Evolutionary conservation across 2,329 filamentous ascomycete genomes (phyloP).

Genomic region (Pseudopyricularia cyperi): DNA sequence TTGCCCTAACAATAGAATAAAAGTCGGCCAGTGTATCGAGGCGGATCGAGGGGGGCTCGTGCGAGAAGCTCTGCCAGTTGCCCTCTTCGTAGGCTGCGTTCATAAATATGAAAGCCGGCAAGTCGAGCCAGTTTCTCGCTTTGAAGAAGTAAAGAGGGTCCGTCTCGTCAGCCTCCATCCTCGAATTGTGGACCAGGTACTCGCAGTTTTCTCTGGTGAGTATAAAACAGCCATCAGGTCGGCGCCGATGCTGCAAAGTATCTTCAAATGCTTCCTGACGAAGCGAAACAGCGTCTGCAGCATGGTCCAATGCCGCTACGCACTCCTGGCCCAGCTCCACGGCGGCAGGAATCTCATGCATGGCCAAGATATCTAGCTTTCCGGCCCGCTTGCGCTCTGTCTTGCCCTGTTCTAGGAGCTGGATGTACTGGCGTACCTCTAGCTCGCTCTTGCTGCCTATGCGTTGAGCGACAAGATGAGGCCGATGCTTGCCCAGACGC

Average conservation of each 20-base stretch:
- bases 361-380: slow-evolving; percentile 25
- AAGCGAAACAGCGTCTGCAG: slow-evolving; percentile 51
- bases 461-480: slow-evolving; percentile 46
- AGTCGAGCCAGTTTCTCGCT: slow-evolving; percentile 43
- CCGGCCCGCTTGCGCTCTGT: slow-evolving; percentile 17
- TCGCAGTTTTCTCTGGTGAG: slow-evolving; percentile 28
- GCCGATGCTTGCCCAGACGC: slow-evolving; percentile 49
- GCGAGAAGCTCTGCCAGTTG: slow-evolving; percentile 53
- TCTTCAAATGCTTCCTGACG: slow-evolving; percentile 53
- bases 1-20: slow-evolving; percentile 49
- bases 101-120: slow-evolving; percentile 64
- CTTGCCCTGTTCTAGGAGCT: slow-evolving; percentile 41
- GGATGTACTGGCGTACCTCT: slow-evolving; percentile 61
- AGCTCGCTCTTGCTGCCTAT: slow-evolving; percentile 60
- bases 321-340: slow-evolving; percentile 57
- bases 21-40: slow-evolving; percentile 68
- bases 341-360: slow-evolving; percentile 53
- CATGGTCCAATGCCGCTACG: slow-evolving; percentile 50
- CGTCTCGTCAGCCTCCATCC: slow-evolving; percentile 7
- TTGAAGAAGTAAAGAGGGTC: slow-evolving; percentile 45
- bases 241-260: slow-evolving; percentile 9
- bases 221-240: slow-evolving; percentile 47
- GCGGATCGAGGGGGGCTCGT: slow-evolving; percentile 56
- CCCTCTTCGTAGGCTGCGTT: slow-evolving; percentile 47
- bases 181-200: slow-evolving; percentile 4